Percentiles rank a stretch among this genome's conserved stretches.
phyloP scores from a whole-genome alignment of 1,284 basidiomycete genomes.

The Malassezia obtusa region DNA sequence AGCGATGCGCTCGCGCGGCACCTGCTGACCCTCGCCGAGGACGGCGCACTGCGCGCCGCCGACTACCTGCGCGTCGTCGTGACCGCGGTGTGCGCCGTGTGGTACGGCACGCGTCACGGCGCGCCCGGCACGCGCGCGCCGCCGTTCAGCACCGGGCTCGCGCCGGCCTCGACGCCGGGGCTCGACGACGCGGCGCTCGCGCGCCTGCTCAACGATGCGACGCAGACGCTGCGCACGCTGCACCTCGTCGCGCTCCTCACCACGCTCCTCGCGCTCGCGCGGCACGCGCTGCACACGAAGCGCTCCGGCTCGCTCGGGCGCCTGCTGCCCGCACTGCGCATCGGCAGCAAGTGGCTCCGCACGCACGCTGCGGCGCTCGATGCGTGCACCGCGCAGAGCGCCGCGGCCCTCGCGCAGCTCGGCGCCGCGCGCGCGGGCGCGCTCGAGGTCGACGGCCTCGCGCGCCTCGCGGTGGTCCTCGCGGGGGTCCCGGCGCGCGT shows the following conservation, averaged over 20 bases:
- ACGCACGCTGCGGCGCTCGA: conserved; percentile 65
- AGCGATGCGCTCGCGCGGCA: conserved; percentile 25
- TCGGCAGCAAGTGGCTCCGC: conserved; percentile 78
- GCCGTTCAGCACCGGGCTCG: neutral
- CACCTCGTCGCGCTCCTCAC: conserved; percentile 66
- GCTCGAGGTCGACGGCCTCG: neutral
- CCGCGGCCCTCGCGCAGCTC: neutral
- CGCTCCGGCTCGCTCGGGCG: conserved; percentile 57
- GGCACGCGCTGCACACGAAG: conserved; percentile 51
- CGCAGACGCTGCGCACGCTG: conserved; percentile 65
- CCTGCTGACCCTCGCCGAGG: conserved; percentile 22
- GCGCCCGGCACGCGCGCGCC: conserved; percentile 16
- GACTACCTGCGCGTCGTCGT: conserved; percentile 37
- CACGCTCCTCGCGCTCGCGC: conserved; percentile 59
- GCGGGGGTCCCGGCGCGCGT: neutral
- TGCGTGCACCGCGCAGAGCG: conserved; percentile 19
- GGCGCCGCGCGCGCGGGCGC: neutral
- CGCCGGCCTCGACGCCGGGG: neutral
- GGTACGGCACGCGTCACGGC: conserved; percentile 6
- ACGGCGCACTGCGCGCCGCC: conserved; percentile 28
- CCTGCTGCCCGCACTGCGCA: conserved; percentile 72
- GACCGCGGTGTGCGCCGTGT: conserved; percentile 30
- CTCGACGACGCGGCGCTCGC: conserved; percentile 23
- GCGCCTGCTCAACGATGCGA: conserved; percentile 12
- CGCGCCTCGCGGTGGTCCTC: conserved; percentile 4